These are phyloP conservation scores for Wilhelminamyces savonicus DNA, from an alignment of 805 yeast genomes.

Conservation along the genomic window DNA sequence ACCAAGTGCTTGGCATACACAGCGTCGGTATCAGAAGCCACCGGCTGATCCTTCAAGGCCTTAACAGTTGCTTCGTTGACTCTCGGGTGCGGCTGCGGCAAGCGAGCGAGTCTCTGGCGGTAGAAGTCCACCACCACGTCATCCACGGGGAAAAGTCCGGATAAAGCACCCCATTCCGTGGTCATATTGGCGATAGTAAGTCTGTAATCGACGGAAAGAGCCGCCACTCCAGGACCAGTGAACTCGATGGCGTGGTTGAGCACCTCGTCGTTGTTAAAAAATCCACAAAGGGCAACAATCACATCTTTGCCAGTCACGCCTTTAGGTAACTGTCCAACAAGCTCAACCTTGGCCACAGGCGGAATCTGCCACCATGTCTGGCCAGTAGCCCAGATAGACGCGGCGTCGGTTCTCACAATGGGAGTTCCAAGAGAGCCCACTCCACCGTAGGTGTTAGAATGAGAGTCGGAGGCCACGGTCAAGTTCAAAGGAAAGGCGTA, in stretches of 20 bases:
- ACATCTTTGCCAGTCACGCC: conserved; percentile 97
- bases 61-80: conserved; percentile 58
- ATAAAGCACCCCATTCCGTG: conserved; percentile 97
- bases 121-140: conserved; percentile 72
- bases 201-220: conserved; percentile 73
- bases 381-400: conserved; percentile 99
- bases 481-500: conserved; percentile 92
- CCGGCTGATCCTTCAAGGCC: conserved; percentile 38
- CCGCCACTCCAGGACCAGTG: conserved; percentile 70
- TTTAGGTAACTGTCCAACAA: conserved; percentile 70
- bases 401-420: conserved; percentile 97
- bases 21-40: conserved; percentile 68
- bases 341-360: conserved; percentile 92
- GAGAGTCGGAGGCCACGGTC: conserved; percentile 96
- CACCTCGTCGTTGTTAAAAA: conserved; percentile 87
- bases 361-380: conserved; percentile 99
- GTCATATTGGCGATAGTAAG: conserved; percentile 96
- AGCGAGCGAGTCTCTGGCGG: conserved; percentile 48
- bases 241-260: conserved; percentile 92
- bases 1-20: conserved; percentile 81
- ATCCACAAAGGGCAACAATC: conserved; percentile 92
- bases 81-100: conserved; percentile 78
- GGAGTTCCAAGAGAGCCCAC: conserved; percentile 95
- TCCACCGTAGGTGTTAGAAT: conserved; percentile 97
- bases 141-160: conserved; percentile 98